Evolutionary conservation across 2,329 filamentous ascomycete genomes (phyloP).

Genomic region (Aureobasidium namibiae): DNA sequence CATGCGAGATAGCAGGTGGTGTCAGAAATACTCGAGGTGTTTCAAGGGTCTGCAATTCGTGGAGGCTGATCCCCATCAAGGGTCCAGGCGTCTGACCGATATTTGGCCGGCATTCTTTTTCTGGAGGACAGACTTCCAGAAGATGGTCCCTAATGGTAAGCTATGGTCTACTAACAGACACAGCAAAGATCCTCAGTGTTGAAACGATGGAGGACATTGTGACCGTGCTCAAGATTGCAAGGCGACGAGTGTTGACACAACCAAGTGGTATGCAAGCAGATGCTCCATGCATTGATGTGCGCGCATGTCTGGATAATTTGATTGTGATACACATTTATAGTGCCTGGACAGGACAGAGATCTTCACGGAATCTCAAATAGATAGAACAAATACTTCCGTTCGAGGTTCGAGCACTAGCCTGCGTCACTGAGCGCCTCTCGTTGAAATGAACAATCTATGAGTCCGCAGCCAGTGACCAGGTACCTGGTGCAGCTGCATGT

Average conservation of each 20-base stretch:
- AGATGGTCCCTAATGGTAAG: not conserved
- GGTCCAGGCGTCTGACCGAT: not conserved
- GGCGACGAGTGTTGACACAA: not conserved
- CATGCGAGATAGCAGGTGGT: not conserved
- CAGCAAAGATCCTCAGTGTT: not conserved
- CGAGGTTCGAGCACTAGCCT: not conserved
- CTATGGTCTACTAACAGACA: not conserved
- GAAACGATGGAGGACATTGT: not conserved
- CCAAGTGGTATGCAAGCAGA: not conserved
- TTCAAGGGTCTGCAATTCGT: not conserved
- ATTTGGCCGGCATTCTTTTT: not conserved
- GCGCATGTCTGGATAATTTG: not conserved
- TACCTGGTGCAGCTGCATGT: constrained; percentile 1
- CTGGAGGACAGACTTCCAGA: not conserved
- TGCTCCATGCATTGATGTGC: not conserved
- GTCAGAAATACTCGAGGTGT: not conserved
- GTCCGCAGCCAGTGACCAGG: not conserved
- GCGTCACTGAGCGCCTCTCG: not conserved
- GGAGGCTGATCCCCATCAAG: not conserved
- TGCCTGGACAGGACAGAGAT: not conserved
- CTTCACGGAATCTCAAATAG: not conserved
- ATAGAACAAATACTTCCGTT: not conserved
- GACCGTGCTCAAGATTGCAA: not conserved
- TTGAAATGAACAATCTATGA: not conserved
- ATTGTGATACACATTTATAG: not conserved